A percentile compares a stretch with the other conserved stretches of the same genome.
These are phyloP conservation scores for Plasmopara muralis DNA, from an alignment of 352 stramenopile genomes.

Conservation along the genomic window DNA sequence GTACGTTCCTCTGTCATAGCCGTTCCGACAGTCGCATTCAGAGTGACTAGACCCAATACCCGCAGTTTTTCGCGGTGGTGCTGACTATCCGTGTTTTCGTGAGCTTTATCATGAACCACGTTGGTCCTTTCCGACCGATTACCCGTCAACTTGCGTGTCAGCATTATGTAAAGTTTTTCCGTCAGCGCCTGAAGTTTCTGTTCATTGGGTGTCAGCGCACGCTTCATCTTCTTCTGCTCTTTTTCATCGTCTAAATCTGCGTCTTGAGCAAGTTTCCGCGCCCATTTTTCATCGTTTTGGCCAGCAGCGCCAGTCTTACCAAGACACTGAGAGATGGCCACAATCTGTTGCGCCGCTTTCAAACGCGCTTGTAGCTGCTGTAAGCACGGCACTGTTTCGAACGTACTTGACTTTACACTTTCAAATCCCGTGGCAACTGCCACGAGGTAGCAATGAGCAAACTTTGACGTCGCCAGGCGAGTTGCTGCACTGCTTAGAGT, in stretches of 20 bases:
- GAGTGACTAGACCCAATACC: slow-evolving; percentile 47
- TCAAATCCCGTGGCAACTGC: no score
- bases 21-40: slow-evolving; percentile 51
- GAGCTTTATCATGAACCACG: not conserved
- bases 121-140: not conserved
- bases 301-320: slow-evolving; percentile 12
- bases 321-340: slow-evolving; percentile 39
- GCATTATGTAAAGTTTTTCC: slow-evolving; percentile 58
- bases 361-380: slow-evolving; percentile 45
- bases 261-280: slow-evolving; percentile 42
- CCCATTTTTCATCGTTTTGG: slow-evolving; percentile 50
- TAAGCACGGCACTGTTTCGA: slow-evolving; percentile 7
- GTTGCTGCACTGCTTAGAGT: slow-evolving; percentile 6
- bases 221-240: slow-evolving; percentile 43
- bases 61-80: slow-evolving; percentile 58
- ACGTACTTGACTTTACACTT: no score
- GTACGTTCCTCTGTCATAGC: slow-evolving; percentile 49
- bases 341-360: slow-evolving; percentile 54
- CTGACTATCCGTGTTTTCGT: slow-evolving; percentile 26
- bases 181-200: slow-evolving; percentile 64
- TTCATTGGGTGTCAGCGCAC: slow-evolving; percentile 43
- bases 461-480: slow-evolving; percentile 21
- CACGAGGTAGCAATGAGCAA: slow-evolving; percentile 6
- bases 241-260: slow-evolving; percentile 45
- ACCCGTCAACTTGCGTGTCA: slow-evolving; percentile 32